These are phyloP conservation scores for Grosmannia clavigera DNA, from an alignment of 2,329 filamentous ascomycete genomes.

Conservation along the genomic window DNA sequence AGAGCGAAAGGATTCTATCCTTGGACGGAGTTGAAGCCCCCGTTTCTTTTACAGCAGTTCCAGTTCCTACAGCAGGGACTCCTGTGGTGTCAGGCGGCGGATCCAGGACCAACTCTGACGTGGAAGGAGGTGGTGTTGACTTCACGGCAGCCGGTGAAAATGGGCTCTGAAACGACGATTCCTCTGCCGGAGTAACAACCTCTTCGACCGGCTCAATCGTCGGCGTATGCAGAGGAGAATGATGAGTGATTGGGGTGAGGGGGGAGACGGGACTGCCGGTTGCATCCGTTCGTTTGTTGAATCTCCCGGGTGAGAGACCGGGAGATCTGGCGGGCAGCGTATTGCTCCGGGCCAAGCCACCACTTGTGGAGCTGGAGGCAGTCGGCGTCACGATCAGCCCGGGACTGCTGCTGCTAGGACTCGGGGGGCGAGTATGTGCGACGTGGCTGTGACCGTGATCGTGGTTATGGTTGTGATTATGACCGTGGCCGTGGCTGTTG, in stretches of 20 bases:
- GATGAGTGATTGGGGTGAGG: conserved; percentile 22
- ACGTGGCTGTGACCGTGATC: conserved; percentile 22
- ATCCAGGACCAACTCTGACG: neutral
- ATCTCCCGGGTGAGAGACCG: conserved; percentile 53
- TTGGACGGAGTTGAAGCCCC: conserved; percentile 40
- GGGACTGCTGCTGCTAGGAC: conserved; percentile 55
- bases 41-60: neutral
- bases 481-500: conserved; percentile 26
- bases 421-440: conserved; percentile 24
- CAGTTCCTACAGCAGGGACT: neutral
- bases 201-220: conserved; percentile 27
- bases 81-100: conserved; percentile 3
- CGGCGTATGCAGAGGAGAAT: conserved; percentile 36
- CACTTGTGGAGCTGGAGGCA: conserved; percentile 10
- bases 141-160: neutral
- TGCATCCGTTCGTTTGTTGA: conserved; percentile 30
- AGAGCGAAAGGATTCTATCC: conserved; percentile 58
- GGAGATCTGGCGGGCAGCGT: conserved; percentile 85
- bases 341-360: conserved; percentile 58
- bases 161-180: conserved; percentile 6
- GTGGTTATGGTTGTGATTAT: conserved; percentile 13
- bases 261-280: conserved; percentile 19
- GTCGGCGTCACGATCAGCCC: conserved; percentile 40
- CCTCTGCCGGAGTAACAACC: conserved; percentile 20
- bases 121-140: neutral